Evolutionary conservation across 495 filamentous ascomycete genomes (phyloP).

Genomic region (Cercophora sp.): DNA sequence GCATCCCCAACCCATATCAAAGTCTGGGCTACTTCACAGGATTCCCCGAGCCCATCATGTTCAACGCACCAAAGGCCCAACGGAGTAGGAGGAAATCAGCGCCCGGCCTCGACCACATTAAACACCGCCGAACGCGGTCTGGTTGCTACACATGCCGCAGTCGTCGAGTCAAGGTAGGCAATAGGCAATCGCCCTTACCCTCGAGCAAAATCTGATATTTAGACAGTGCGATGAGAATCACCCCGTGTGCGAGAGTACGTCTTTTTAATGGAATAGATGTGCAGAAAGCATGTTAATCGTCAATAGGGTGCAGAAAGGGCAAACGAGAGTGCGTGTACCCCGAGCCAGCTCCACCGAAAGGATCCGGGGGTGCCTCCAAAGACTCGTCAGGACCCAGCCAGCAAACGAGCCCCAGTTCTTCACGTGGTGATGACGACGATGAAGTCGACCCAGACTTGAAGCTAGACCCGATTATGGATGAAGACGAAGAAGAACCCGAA

Average conservation of each 20-base stretch:
- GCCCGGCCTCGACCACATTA: slow-evolving; percentile 72
- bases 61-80: slow-evolving; percentile 49
- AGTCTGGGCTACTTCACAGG: slow-evolving; percentile 43
- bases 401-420: slow-evolving; percentile 48
- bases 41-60: slow-evolving; percentile 44
- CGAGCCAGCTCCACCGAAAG: slow-evolving; percentile 54
- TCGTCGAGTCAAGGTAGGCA: slow-evolving; percentile 77
- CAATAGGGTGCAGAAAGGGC: slow-evolving; percentile 75
- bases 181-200: not conserved
- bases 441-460: slow-evolving; percentile 49
- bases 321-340: slow-evolving; percentile 81
- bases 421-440: slow-evolving; percentile 50
- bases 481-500: slow-evolving; percentile 52
- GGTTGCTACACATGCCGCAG: slow-evolving; percentile 93
- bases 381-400: slow-evolving; percentile 47
- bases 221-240: slow-evolving; percentile 76
- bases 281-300: slow-evolving; percentile 22
- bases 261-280: slow-evolving; percentile 7
- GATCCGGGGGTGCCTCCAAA: slow-evolving; percentile 43
- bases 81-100: slow-evolving; percentile 55
- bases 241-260: slow-evolving; percentile 77
- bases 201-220: slow-evolving; percentile 10
- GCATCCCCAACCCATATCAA: slow-evolving; percentile 38
- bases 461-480: slow-evolving; percentile 63
- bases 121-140: slow-evolving; percentile 88